Evolutionary conservation across 129 eudicot genomes (phyloP).

Genomic region (Flaveria brownii): DNA sequence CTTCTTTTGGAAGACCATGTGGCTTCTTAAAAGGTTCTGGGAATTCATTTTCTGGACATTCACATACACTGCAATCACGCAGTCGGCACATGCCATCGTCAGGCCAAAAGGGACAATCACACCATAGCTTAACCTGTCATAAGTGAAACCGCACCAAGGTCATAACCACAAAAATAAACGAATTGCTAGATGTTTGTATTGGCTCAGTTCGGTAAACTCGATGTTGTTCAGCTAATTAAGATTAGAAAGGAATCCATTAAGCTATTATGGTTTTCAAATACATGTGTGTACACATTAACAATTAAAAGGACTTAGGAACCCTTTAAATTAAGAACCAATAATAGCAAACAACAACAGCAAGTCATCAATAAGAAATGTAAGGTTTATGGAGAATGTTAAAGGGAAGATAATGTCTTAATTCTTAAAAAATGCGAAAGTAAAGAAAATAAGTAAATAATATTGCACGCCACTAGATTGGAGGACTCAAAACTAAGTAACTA

Average conservation of each 20-base stretch:
- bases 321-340: neutral
- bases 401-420: neutral
- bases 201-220: neutral
- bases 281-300: neutral
- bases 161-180: neutral
- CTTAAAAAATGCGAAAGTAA: neutral
- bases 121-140: slow-evolving; percentile 90
- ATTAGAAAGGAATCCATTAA: neutral
- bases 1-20: slow-evolving; percentile 59
- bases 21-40: slow-evolving; percentile 70
- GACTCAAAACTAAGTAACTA: neutral
- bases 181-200: neutral
- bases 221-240: neutral
- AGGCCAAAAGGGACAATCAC: slow-evolving; percentile 99
- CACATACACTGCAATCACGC: slow-evolving; percentile 98
- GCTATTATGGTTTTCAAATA: neutral
- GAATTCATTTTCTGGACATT: slow-evolving; percentile 93
- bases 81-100: slow-evolving; percentile 96
- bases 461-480: neutral
- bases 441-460: neutral
- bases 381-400: neutral
- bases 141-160: slow-evolving; percentile 9
- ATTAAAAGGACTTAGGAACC: neutral
- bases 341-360: neutral
- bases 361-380: neutral